phyloP scores from a whole-genome alignment of 2,329 filamentous ascomycete genomes.

The Cordyceps javanica region DNA sequence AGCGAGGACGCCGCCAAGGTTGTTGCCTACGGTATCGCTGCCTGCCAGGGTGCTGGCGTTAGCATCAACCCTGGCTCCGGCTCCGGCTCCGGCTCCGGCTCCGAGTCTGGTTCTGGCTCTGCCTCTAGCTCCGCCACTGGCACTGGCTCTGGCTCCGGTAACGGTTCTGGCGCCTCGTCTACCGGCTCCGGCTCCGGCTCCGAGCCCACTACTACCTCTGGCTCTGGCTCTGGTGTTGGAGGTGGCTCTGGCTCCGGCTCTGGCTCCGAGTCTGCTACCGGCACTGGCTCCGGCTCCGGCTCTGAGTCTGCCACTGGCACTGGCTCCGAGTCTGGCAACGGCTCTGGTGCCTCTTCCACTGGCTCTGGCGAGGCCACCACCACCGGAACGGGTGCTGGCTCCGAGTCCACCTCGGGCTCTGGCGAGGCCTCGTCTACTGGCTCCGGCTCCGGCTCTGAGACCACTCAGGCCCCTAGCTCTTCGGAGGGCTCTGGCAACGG shows the following conservation, averaged over 20 bases:
- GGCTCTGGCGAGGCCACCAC: slow-evolving; percentile 19
- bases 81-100: slow-evolving; percentile 12
- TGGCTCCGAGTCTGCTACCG: neutral
- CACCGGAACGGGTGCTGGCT: slow-evolving; percentile 15
- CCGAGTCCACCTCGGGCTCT: slow-evolving; percentile 14
- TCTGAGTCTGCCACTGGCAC: neutral
- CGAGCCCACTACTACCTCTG: slow-evolving; percentile 14
- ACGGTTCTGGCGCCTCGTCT: slow-evolving; percentile 6
- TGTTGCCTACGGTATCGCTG: slow-evolving; percentile 32
- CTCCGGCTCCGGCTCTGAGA: slow-evolving; percentile 14
- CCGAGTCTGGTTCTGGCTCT: slow-evolving; percentile 13
- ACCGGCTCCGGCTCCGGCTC: slow-evolving; percentile 15
- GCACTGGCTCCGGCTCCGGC: neutral
- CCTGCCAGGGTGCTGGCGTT: slow-evolving; percentile 32
- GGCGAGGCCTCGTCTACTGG: slow-evolving; percentile 16
- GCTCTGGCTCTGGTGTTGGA: slow-evolving; percentile 13
- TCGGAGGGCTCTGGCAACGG: slow-evolving; percentile 13
- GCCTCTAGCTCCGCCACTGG: slow-evolving; percentile 6
- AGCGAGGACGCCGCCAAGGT: slow-evolving; percentile 28
- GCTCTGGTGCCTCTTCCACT: slow-evolving; percentile 12
- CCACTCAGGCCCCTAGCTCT: slow-evolving; percentile 11
- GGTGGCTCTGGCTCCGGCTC: slow-evolving; percentile 4
- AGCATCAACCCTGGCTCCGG: neutral
- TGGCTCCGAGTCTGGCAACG: slow-evolving; percentile 11
- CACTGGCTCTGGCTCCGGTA: neutral